Conservation (phyloP, 306 rosid species). For the Begonia loranthoides region DNA sequence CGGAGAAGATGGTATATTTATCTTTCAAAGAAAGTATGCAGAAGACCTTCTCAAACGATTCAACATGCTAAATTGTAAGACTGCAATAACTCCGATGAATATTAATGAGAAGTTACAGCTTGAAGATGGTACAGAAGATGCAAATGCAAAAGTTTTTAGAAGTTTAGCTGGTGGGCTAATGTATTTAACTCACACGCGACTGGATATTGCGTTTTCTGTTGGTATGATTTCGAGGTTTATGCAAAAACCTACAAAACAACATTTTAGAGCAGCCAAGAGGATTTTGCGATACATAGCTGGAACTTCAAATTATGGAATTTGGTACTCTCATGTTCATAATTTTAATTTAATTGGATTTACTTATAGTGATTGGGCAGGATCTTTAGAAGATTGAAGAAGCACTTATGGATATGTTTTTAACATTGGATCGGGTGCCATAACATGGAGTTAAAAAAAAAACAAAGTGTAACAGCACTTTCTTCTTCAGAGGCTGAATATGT, state of each 20-base stretch:
- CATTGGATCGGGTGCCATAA: background rate
- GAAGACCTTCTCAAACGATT: background rate
- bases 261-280: background rate
- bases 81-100: background rate
- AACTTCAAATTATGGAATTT: background rate
- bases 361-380: slow-evolving; percentile 1
- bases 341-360: background rate
- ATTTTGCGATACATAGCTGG: background rate
- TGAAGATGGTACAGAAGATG: background rate
- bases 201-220: no score
- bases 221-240: no score
- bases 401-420: background rate
- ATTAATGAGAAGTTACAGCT: background rate
- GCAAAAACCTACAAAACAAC: background rate
- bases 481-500: background rate
- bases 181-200: no score
- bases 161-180: background rate
- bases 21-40: background rate
- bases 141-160: background rate
- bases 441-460: background rate
- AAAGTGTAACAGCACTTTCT: background rate
- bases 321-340: no score
- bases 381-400: background rate
- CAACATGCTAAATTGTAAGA: background rate
- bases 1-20: background rate